Evolutionary conservation across 768 basidiomycete species (phyloP), one percentile per base, ranked within the genome.

Genomic region (Hygrophoropsis aurantiaca): DNA sequence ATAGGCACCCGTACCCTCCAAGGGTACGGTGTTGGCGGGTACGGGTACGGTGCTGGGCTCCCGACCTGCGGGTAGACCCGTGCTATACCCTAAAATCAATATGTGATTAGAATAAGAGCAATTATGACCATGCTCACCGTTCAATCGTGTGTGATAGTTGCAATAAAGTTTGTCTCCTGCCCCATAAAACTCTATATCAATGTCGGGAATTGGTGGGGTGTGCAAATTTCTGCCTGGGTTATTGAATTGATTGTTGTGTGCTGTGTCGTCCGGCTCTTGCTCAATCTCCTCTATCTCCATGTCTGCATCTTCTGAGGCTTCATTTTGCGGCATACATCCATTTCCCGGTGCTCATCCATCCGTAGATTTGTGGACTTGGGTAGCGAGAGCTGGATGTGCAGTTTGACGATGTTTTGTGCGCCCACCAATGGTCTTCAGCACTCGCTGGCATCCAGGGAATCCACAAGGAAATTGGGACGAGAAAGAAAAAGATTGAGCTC

Each of bases 11-110:
- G 35, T 25, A 46, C 34, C 36, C 45, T 13, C 5, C 5, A 21
- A 37, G 45, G 45, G 45, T 46, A 30, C 35, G 45, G 35, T 39
- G 45, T 46, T 37, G 35, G 45, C 11, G 45, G 45, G 35, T 46
- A 46, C 44, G 44, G 44, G 44, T 46, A 46, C 44, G 34, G 44
- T 46, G 35, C 25, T n/a, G 16, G 16, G 13, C 11, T 36, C n/a
- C 35, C 25, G 44, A 37, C 44, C 20, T 21, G 25, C 34, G 44
- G 44, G 20, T 18, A 23, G 13, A 46, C 44, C 44, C 44, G 44
- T 46, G 44, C 25, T 19, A 19, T 24, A 46, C 44, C 44, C 44
- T 44, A 44, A n/a, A n/a, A n/a, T n/a, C n/a, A n/a, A n/a, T n/a
- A n/a, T n/a, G n/a, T n/a, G n/a, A n/a, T n/a, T n/a, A n/a, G n/a